These are phyloP conservation scores for Didymella keratinophila DNA, from an alignment of 2,329 filamentous ascomycete genomes.

Conservation along the genomic window DNA sequence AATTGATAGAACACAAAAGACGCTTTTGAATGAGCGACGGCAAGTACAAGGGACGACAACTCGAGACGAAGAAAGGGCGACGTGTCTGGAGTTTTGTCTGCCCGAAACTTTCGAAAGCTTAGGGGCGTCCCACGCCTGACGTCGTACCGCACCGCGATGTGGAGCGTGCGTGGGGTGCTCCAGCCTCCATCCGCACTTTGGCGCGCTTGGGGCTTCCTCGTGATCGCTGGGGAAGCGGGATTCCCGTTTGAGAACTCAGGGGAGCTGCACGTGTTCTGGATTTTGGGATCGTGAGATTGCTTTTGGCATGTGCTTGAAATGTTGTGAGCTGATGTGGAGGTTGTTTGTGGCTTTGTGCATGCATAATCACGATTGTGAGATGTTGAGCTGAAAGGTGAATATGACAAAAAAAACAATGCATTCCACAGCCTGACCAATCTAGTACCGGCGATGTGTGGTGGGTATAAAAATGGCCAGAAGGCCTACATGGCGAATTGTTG, in stretches of 20 bases:
- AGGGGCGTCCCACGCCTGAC: conserved; percentile 19
- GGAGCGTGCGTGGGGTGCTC: conserved; percentile 23
- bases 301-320: neutral
- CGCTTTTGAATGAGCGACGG: neutral
- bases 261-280: neutral
- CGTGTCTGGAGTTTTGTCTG: neutral
- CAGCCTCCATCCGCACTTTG: conserved; percentile 4
- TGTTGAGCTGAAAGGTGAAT: neutral
- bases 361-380: neutral
- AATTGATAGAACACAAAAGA: no score
- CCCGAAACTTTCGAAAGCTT: conserved; percentile 7
- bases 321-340: neutral
- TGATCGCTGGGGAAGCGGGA: conserved; percentile 19
- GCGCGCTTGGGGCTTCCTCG: conserved; percentile 4
- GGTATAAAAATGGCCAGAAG: conserved; percentile 29
- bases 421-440: conserved; percentile 23
- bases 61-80: neutral
- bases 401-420: conserved; percentile 10
- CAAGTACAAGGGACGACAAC: neutral
- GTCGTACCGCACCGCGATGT: conserved; percentile 19
- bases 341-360: neutral
- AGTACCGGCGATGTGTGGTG: conserved; percentile 29
- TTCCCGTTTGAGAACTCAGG: neutral
- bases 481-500: neutral
- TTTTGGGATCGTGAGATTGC: neutral